Base-by-base conservation (phyloP, 1,139 yeast species). In the Debaryomycetaceae sp. region DNA sequence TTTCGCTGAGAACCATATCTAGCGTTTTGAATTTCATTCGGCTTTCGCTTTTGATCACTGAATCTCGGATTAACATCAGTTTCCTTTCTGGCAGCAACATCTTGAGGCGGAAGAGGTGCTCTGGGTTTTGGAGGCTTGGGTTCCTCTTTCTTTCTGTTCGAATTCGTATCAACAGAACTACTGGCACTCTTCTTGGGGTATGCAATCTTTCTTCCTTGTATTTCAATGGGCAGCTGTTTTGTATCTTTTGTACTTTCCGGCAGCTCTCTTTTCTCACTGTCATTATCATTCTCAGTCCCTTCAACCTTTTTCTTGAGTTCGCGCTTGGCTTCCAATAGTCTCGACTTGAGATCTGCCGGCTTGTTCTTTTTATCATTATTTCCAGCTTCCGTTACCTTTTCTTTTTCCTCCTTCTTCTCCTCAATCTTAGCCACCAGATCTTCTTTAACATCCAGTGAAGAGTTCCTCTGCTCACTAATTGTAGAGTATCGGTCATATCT, bases 401-500 rank as follows among this genome's bases (percentile, higher is more conserved):
- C 36, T 14, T 34, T 34, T 15, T 16, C 33, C 18, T 40, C 40
- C 14, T 38, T 40, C 33, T 37, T 30, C 13, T 35, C 40, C 33
- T 41, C 38, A 22, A 15, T 39, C 5, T 40, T 42, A 5, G 33
- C 37, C 17, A 35, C 44, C 31, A 39, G 37, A 16, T 24, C 28
- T 29, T 38, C 39, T 18, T 36, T 40, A 24, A 36, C 40, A 29
- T 41, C 31, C 35, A 41, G 35, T 35, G 41, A 30, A 6, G 34
- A 4, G 17, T 35, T 13, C 26, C 31, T 14, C 4, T 26, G 34
- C 15, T 40, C 44, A 9, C 52, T 58, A 46, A 53, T 56, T 30
- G 54, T 59, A 5, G 71, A 59, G 43, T 70, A 70, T 42, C 59
- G 58, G 39, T 64, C 70, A 44, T 61, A 61, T 9, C 59, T 51